These are phyloP conservation scores for Monilinia aucupariae DNA, from an alignment of 2,329 filamentous ascomycete species.

Conservation along the genomic window DNA sequence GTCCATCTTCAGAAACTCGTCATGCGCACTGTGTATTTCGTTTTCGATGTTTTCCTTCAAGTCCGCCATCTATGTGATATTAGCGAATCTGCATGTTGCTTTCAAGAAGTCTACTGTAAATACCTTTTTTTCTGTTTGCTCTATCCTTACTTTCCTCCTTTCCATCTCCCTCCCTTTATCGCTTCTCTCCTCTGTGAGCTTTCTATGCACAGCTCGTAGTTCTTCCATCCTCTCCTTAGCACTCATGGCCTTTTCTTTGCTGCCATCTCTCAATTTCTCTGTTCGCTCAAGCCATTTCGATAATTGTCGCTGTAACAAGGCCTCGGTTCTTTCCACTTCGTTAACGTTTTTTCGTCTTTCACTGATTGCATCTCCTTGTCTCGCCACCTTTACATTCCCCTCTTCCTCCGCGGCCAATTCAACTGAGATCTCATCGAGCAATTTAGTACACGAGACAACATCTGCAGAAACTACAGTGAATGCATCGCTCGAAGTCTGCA, in stretches of 20 bases:
- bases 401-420: constrained; percentile 90
- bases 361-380: constrained; percentile 79
- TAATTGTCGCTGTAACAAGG: constrained; percentile 75
- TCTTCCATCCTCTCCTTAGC: constrained; percentile 90
- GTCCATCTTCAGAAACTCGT: constrained; percentile 97
- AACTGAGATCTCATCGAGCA: constrained; percentile 79
- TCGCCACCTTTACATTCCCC: constrained; percentile 70
- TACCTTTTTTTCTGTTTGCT: constrained; percentile 98
- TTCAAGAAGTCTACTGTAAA: constrained; percentile 26
- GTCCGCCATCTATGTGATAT: constrained; percentile 72
- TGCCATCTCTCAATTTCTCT: constrained; percentile 74
- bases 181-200: constrained; percentile 74
- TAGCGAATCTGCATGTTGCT: constrained; percentile 1
- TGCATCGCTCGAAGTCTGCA: constrained; percentile 88
- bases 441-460: constrained; percentile 79
- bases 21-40: constrained; percentile 82
- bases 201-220: constrained; percentile 70
- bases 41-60: constrained; percentile 96
- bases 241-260: constrained; percentile 71
- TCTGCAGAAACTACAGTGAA: constrained; percentile 81
- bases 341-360: constrained; percentile 85
- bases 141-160: constrained; percentile 82
- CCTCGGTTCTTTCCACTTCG: constrained; percentile 85
- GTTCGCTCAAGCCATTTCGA: constrained; percentile 82
- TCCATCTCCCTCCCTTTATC: constrained; percentile 92